Percentiles rank a stretch among this genome's conserved stretches.
phyloP scores from a whole-genome alignment of 2,329 filamentous ascomycete genomes.

The Zelopaecilomyces penicillatus region DNA sequence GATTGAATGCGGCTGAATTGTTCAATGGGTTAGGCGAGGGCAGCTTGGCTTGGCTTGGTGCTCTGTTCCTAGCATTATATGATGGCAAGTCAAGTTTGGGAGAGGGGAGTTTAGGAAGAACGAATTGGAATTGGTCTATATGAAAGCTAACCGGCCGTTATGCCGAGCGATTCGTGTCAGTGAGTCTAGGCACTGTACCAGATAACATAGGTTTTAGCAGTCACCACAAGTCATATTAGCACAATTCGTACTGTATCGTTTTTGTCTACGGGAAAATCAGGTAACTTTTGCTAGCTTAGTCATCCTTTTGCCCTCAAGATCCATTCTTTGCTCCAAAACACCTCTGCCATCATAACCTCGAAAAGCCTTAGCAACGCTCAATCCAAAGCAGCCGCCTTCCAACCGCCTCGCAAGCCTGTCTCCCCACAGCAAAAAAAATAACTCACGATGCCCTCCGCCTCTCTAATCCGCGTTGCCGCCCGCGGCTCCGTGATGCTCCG shows the following conservation, averaged over 20 bases:
- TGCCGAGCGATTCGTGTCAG: not conserved
- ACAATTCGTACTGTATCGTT: slow-evolving; percentile 21
- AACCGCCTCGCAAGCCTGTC: not conserved
- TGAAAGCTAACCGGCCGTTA: slow-evolving; percentile 11
- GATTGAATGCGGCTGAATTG: too few relatives aligned
- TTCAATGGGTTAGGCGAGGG: too few relatives aligned
- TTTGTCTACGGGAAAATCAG: slow-evolving; percentile 15
- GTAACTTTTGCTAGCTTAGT: slow-evolving; percentile 23
- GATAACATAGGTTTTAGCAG: not conserved
- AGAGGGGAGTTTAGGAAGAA: not conserved
- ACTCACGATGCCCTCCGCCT: slow-evolving; percentile 53
- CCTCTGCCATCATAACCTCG: slow-evolving; percentile 22
- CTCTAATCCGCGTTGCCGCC: slow-evolving; percentile 62
- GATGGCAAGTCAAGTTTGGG: too few relatives aligned
- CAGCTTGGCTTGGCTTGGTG: too few relatives aligned
- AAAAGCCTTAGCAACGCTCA: slow-evolving; percentile 14
- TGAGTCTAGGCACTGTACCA: slow-evolving; percentile 10
- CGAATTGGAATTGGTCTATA: slow-evolving; percentile 17
- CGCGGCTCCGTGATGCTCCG: slow-evolving; percentile 60
- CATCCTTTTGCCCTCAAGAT: slow-evolving; percentile 18
- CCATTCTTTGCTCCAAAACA: slow-evolving; percentile 22
- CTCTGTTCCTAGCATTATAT: too few relatives aligned
- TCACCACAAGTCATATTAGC: not conserved
- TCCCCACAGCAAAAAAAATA: slow-evolving; percentile 15
- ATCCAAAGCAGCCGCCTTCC: slow-evolving; percentile 5